Conservation (phyloP, 208 protist species). For the Acanthamoeba divionensis region DNA sequence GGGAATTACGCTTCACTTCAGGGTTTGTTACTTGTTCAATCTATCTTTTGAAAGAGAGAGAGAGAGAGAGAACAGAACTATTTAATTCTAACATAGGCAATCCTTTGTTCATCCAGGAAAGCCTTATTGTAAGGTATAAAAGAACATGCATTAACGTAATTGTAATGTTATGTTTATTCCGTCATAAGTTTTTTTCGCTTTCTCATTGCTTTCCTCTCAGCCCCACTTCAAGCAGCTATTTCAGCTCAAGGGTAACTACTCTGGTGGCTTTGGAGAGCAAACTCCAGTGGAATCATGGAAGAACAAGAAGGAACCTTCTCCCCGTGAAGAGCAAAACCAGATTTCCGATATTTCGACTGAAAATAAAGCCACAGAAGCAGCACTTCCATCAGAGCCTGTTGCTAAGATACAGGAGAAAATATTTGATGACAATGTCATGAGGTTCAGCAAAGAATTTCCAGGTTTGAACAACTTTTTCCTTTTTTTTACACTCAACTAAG, state of each 20-base stretch:
- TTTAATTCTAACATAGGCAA: too few species aligned
- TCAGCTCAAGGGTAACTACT: slow-evolving; percentile 72
- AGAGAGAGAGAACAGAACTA: too few species aligned
- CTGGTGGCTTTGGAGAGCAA: slow-evolving; percentile 67
- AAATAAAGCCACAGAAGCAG: neutral
- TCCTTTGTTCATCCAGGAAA: slow-evolving; percentile 46
- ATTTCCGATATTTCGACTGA: too few species aligned
- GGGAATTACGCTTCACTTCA: slow-evolving; percentile 72
- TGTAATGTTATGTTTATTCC: neutral
- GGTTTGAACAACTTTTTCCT: neutral
- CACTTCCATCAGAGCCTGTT: neutral
- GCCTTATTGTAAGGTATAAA: slow-evolving; percentile 43
- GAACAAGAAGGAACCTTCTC: neutral
- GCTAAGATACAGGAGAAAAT: neutral
- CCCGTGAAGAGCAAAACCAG: neutral
- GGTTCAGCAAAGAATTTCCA: neutral
- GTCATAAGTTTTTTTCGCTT: neutral
- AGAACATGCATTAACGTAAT: neutral
- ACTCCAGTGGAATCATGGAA: slow-evolving; percentile 57
- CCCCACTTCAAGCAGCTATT: slow-evolving; percentile 75
- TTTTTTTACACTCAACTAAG: neutral
- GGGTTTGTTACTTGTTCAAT: slow-evolving; percentile 51
- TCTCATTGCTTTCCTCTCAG: neutral
- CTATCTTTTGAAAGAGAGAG: too few species aligned
- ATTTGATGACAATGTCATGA: slow-evolving; percentile 5